Conservation (phyloP, 2,329 filamentous ascomycete species). For the Colletotrichum sojae region DNA sequence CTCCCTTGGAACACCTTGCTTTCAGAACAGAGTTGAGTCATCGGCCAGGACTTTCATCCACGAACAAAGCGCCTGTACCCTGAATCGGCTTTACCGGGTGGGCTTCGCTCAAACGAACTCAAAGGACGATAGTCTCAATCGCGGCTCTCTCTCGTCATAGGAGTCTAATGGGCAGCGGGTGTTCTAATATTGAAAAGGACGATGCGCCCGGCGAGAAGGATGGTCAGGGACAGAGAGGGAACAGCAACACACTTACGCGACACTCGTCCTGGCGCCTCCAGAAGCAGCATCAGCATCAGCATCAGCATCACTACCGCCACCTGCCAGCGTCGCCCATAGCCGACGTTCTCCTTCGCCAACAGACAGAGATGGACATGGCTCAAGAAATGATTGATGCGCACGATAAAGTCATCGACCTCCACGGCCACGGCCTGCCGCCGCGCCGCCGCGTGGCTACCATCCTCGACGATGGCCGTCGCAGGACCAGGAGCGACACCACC, state of each 20-base stretch:
- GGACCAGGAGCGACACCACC: conserved; percentile 9
- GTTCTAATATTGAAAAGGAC: conserved; percentile 42
- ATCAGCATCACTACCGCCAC: conserved; percentile 5
- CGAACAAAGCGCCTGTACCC: too few species aligned
- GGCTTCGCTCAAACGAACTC: too few species aligned
- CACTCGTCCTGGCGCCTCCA: conserved; percentile 32
- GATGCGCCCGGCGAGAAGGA: conserved; percentile 39
- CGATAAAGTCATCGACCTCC: conserved; percentile 31
- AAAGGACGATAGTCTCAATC: not conserved
- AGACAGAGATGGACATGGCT: conserved; percentile 30
- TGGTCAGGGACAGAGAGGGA: conserved; percentile 35
- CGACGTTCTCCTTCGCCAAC: conserved; percentile 1
- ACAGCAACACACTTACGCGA: conserved; percentile 28
- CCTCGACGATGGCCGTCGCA: conserved; percentile 19
- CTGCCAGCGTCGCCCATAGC: conserved; percentile 8
- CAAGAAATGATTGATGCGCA: conserved; percentile 39
- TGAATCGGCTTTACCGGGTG: too few species aligned
- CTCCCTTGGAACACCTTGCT: too few species aligned
- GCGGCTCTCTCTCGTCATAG: not conserved
- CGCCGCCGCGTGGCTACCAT: not conserved
- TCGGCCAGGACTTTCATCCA: too few species aligned
- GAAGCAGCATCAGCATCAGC: conserved; percentile 26
- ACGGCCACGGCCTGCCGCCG: not conserved
- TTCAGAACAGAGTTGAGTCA: too few species aligned
- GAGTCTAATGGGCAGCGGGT: conserved; percentile 36